Conservation (phyloP, 2,329 filamentous ascomycete species). For the Gaeumannomyces sp. region DNA sequence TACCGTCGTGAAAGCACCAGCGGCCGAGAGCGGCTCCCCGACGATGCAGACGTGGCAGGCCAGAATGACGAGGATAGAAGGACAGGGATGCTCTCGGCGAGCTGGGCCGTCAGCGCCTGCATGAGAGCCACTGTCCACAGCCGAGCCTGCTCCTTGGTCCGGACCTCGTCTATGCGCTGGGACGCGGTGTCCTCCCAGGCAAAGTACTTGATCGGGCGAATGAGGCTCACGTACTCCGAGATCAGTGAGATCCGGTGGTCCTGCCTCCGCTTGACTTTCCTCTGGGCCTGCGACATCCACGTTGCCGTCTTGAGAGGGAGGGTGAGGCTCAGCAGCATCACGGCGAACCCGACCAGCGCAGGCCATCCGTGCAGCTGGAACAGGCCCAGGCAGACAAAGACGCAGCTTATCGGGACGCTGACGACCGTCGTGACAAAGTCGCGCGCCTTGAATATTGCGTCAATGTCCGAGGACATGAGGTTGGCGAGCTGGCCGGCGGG, state of each 20-base stretch:
- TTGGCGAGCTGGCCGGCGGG: conserved; percentile 16
- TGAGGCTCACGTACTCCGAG: conserved; percentile 51
- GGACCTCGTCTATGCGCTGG: conserved; percentile 42
- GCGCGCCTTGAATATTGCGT: conserved; percentile 45
- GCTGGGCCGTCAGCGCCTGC: conserved; percentile 38
- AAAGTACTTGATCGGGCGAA: conserved; percentile 55
- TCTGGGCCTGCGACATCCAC: conserved; percentile 43
- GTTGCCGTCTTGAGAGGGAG: conserved; percentile 43
- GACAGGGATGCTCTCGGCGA: conserved; percentile 46
- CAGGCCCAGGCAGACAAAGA: conserved; percentile 37
- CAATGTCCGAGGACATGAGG: conserved; percentile 52
- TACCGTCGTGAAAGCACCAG: conserved; percentile 52
- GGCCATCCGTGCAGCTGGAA: conserved; percentile 52
- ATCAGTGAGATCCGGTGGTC: conserved; percentile 52
- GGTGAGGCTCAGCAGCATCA: conserved; percentile 42
- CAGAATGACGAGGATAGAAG: conserved; percentile 48
- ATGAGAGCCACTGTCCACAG: conserved; percentile 48
- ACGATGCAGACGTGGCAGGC: conserved; percentile 42
- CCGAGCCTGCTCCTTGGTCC: conserved; percentile 44
- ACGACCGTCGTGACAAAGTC: conserved; percentile 42
- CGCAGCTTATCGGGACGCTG: conserved; percentile 39
- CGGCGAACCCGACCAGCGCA: conserved; percentile 43
- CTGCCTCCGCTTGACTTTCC: conserved; percentile 47
- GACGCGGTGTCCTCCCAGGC: conserved; percentile 51
- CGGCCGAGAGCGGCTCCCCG: conserved; percentile 42